Conservation (phyloP, 2,329 filamentous ascomycete species). For the Aspergillus hortae region DNA sequence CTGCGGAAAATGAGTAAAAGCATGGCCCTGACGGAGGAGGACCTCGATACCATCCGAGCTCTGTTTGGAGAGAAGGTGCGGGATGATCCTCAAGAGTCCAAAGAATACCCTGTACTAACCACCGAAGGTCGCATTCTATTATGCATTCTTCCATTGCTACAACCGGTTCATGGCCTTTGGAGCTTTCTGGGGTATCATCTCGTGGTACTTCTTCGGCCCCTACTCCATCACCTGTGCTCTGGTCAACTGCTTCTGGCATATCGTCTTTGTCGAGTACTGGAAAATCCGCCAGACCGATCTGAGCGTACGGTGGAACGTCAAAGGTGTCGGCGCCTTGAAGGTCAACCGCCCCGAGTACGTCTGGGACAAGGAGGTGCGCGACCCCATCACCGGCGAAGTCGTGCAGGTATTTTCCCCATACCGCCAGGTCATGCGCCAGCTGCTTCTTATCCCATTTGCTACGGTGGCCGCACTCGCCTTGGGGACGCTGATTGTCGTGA, state of each 20-base stretch:
- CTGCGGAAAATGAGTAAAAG: constrained; percentile 68
- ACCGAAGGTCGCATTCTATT: constrained; percentile 79
- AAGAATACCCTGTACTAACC: too few relatives aligned
- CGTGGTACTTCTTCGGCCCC: constrained; percentile 78
- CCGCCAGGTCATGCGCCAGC: constrained; percentile 71
- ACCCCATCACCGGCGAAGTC: constrained; percentile 77
- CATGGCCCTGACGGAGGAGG: constrained; percentile 60
- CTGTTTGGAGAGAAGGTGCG: constrained; percentile 68
- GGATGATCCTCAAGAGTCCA: background rate
- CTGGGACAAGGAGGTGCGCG: constrained; percentile 71
- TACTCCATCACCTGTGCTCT: constrained; percentile 81
- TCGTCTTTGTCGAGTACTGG: constrained; percentile 93
- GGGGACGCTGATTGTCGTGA: constrained; percentile 76
- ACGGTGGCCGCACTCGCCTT: constrained; percentile 67
- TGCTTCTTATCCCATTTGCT: constrained; percentile 82
- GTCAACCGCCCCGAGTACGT: constrained; percentile 72
- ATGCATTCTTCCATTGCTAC: constrained; percentile 89
- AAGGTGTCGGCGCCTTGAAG: constrained; percentile 78
- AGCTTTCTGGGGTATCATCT: constrained; percentile 69
- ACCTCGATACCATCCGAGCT: constrained; percentile 72
- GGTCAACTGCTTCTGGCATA: constrained; percentile 77
- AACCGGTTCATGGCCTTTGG: constrained; percentile 82
- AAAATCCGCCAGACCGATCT: constrained; percentile 88
- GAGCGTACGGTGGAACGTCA: constrained; percentile 82
- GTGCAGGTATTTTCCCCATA: constrained; percentile 71